Base-by-base conservation (phyloP, 495 filamentous ascomycete species). In the Tetracladium marchalianum region DNA sequence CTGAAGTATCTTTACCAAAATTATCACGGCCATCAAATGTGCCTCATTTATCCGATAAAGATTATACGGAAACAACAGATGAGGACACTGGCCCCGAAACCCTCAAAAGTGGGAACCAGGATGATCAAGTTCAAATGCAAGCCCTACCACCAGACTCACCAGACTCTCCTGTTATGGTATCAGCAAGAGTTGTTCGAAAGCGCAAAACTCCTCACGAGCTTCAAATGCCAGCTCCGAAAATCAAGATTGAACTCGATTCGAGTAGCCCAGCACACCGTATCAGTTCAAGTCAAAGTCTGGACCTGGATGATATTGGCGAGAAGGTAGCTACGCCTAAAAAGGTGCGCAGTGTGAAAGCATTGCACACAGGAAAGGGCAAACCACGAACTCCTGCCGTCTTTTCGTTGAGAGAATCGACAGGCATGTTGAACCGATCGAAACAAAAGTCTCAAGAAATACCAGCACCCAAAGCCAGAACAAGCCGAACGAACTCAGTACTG, bases 241-340 rank as follows among this genome's bases (percentile, higher is more conserved):
- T 55, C 45, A 53, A 54, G 27, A 41, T 49, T 33, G 51, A 63
- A 51, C 63, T 59, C 5, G 60, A 66, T 31, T 62, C 59, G 0
- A 62, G 67, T 4, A 57, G 68, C 37, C 62, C 58, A 10, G 50
- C 50, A 17, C 62, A 59, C 46, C 46, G 49, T 13, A 66, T 73
- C 43, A 50, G 60, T 16, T 58, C 63, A 5, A 54, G 74, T 44
- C 66, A 76, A 51, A 88, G 82, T 44, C 72, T 87, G 31, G 86
- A 92, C 60, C 68, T 90, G 10, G 85, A 92, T 62, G 78, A 82
- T 42, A 73, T 84, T 40, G 78, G 76, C 17, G 60, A 65, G 39
- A 69, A 62, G 44, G 68, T 85, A 24, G 67, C 68, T 11, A 90
- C 87, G 0, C 86, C 87, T 10, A 73, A 68, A 50, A 83, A 79